Evolutionary conservation across 805 yeast genomes (phyloP), one percentile per base, ranked within the genome.

Genomic region (Candida xyloterini): DNA sequence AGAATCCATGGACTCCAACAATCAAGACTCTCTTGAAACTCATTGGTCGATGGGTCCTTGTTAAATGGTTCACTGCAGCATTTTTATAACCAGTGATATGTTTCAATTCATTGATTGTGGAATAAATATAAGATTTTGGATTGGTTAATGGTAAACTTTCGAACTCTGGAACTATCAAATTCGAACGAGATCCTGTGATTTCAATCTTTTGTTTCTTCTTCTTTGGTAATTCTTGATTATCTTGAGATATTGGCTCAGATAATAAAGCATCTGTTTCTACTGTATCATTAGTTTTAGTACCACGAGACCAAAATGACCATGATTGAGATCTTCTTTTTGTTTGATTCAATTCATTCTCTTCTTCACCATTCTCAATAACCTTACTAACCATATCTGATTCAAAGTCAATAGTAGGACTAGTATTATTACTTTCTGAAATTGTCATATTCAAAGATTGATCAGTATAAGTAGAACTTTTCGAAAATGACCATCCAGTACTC

Each of bases 1-100:
- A 91, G 56, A 90, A 91, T 1, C 99, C 99, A 65, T 91, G 99
- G 1, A 91, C 90, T 0, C 99, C 99, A 43, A 91, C 78, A 25
- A 93, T 83, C 22, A 91, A 72, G 0, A 85, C 85, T 47, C 79
- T 78, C 42, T 76, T 74, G 40, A 76, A 50, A 1, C 13, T 20
- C 3, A 51, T 43, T 0, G 67, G 54, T 7, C 38, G 33, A 8
- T 16, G 18, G 27, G 47, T 57, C 14, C 59, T 31, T 23, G 46
- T 42, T 8, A 59, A 38, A 42, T 54, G 56, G 4, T 26, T 20
- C 22, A 49, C 47, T 11, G 39, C 36, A 6, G 22, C 18, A 4
- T 39, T 30, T 0, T 35, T 33, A 27, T 47, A 50, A 3, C 60
- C 61, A 2, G 46, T 26, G 13, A 44, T 32, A 16, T 40, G 35